Conservation (phyloP, 2,329 filamentous ascomycete species). For the Verticillium nubilum region DNA sequence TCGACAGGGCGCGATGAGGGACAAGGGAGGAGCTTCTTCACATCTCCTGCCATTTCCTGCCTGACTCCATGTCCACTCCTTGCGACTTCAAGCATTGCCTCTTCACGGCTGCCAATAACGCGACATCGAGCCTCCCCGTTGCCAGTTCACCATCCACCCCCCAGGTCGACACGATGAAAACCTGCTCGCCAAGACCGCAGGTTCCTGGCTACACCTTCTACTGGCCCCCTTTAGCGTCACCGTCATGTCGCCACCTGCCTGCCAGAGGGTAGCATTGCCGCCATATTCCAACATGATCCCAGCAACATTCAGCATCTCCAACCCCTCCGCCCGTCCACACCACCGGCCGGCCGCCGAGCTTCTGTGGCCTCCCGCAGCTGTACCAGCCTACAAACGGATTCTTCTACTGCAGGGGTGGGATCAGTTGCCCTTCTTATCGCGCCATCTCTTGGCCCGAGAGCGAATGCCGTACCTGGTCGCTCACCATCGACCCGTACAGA, state of each 20-base stretch:
- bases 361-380: background rate
- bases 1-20: background rate
- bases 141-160: background rate
- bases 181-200: background rate
- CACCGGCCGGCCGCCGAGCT: background rate
- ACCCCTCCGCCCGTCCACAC: background rate
- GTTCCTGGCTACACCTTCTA: background rate
- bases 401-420: background rate
- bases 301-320: background rate
- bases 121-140: background rate
- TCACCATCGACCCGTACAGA: background rate
- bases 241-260: background rate
- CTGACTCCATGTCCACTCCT: background rate
- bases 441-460: background rate
- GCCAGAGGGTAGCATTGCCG: background rate
- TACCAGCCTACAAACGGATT: too few species aligned
- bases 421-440: slow-evolving; percentile 2
- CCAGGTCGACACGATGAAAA: background rate
- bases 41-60: background rate
- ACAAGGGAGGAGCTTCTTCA: background rate
- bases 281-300: background rate
- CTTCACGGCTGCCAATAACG: background rate
- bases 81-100: background rate
- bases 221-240: background rate
- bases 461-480: background rate